A percentile compares a stretch with the other conserved stretches of the same genome.
Conservation (phyloP, 257 asterid genomes). For the Cinchona pubescens region DNA sequence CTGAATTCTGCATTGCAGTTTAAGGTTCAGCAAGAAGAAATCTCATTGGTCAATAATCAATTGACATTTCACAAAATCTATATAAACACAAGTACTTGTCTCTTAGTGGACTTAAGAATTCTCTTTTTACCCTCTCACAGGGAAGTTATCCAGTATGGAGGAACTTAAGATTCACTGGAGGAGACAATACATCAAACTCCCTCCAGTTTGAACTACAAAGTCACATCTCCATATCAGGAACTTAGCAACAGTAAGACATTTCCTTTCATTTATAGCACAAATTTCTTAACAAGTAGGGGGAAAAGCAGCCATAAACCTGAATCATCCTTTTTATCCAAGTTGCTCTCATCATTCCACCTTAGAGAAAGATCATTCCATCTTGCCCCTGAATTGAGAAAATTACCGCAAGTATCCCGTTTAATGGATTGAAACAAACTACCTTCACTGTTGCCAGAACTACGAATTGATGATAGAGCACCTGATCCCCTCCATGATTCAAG, state of each 20-base stretch:
- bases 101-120: neutral
- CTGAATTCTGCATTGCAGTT: slow-evolving; percentile 28
- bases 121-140: too few species aligned
- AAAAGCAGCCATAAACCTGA: slow-evolving; percentile 26
- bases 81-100: neutral
- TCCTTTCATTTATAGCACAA: neutral
- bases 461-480: slow-evolving; percentile 11
- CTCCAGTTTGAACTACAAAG: neutral
- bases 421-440: too few species aligned
- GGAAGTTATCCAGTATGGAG: neutral
- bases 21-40: slow-evolving; percentile 8
- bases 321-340: slow-evolving; percentile 12
- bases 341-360: slow-evolving; percentile 21
- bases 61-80: too few species aligned
- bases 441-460: slow-evolving; percentile 2
- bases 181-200: neutral
- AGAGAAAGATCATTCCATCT: slow-evolving; percentile 20
- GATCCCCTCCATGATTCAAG: slow-evolving; percentile 21
- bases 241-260: too few species aligned
- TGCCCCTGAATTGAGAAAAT: slow-evolving; percentile 18
- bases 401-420: too few species aligned
- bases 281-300: slow-evolving; percentile 9
- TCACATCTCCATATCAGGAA: too few species aligned
- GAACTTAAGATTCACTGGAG: neutral
- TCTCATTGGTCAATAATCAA: neutral